Base-by-base conservation (phyloP, 2,329 filamentous ascomycete species). In the Stenocarpella maydis region DNA sequence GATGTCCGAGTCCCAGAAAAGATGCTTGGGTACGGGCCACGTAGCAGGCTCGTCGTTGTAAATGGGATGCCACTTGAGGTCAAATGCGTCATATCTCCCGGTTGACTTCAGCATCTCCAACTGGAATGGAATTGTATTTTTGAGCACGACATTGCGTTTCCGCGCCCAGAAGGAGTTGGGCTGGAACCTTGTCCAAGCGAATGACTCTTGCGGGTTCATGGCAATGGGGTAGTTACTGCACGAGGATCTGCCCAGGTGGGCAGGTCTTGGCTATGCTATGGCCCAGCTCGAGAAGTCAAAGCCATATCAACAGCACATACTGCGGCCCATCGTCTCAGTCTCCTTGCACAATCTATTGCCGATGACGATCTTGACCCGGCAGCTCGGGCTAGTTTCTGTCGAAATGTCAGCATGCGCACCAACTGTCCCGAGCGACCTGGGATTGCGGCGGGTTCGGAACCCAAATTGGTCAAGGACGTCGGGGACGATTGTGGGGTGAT, bases 1-100 rank as follows among this genome's bases (percentile, higher is more conserved):
- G n/a, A 87, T 74, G 52, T 79, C 79, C 70, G 80, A 82, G 72
- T 90, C 88, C 87, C 87, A 89, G 73, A 89, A 90, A 0, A 88
- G 69, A 58, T 68, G 65, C 41, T 70, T 70, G 12, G 69, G 69
- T 3, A 70, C 69, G 6, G 69, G 69, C 69, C 69, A 70, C 9
- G 68, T 67, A 15, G 82, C 77, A n/a, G 82, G 81, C 65, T 81
- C 76, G 47, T 88, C 83, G 10, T 80, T 80, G 74, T 90, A 89
- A 1, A 79, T 80, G 0, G 83, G 79, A 73, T 89, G 84, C 85
- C 86, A 88, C 76, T 84, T 71, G 19, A 90, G 76, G 71, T 85
- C 84, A 76, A 90, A 90, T 31, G 84, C 86, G 71, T 87, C 83
- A 71, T 87, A 88, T 41, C 85, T 81, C 2, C 87, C 87, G 3